phyloP scores from a whole-genome alignment of 2,329 filamentous ascomycete genomes.

The Aspergillus sergii region DNA sequence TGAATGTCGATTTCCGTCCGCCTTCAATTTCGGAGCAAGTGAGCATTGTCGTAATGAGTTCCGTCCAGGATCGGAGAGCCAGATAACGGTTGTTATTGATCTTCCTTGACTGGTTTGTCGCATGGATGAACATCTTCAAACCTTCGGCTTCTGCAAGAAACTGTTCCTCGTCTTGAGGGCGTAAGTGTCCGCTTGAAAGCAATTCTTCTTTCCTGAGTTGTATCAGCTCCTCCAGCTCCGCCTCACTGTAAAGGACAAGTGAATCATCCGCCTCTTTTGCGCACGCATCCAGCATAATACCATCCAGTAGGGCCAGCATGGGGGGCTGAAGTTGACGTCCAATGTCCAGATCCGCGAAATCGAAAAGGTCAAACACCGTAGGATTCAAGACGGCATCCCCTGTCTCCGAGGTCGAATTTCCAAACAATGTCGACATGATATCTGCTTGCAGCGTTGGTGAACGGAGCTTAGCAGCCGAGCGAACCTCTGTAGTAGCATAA shows the following conservation, averaged over 20 bases:
- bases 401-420: slow-evolving; percentile 65
- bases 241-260: slow-evolving; percentile 64
- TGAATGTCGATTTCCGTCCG: slow-evolving; percentile 71
- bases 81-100: slow-evolving; percentile 57
- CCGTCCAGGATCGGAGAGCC: slow-evolving; percentile 80
- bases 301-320: slow-evolving; percentile 61
- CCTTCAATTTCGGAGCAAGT: slow-evolving; percentile 79
- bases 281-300: slow-evolving; percentile 69
- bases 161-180: slow-evolving; percentile 44
- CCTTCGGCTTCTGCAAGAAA: slow-evolving; percentile 42
- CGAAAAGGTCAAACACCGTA: slow-evolving; percentile 88
- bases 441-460: slow-evolving; percentile 71
- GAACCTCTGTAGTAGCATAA: slow-evolving; percentile 83
- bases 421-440: slow-evolving; percentile 71
- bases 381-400: slow-evolving; percentile 68
- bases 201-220: slow-evolving; percentile 51
- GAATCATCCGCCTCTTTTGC: slow-evolving; percentile 58
- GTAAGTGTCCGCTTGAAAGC: slow-evolving; percentile 47
- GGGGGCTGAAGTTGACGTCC: slow-evolving; percentile 52
- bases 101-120: slow-evolving; percentile 43
- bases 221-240: slow-evolving; percentile 73
- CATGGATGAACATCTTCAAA: slow-evolving; percentile 41
- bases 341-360: slow-evolving; percentile 75
- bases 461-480: slow-evolving; percentile 70
- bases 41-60: slow-evolving; percentile 80